Base-by-base conservation (phyloP, 1,284 basidiomycete species). In the Tilletia indica region DNA sequence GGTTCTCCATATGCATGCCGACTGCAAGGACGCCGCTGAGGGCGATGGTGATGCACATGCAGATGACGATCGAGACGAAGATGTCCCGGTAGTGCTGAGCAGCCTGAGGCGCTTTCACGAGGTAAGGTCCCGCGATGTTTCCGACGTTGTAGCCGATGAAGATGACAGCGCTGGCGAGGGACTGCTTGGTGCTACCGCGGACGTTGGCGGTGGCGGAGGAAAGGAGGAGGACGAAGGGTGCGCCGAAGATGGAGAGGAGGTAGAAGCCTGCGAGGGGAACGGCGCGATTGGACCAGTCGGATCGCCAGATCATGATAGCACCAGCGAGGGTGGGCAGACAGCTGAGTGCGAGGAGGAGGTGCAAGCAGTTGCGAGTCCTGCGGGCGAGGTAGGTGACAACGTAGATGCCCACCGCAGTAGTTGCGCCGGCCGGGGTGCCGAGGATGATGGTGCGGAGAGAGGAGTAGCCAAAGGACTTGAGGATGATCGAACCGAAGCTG, bases 191-290 rank as follows among this genome's bases (percentile, higher is more conserved):
- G 0, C 84, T 79, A 16, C 87, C 87, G 0, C 85, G 84, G 3
- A 86, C 83, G 76, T 87, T 87, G 42, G 85, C 82, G 1, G 85
- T 81, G 3, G 85, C 84, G 3, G 86, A 76, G 5, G 86, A 82
- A 34, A 87, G 83, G 67, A 87, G 83, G 9, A 86, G 79, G 34
- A 87, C 87, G 70, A 86, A 87, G 4, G 87, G 87, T 1, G 87
- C 86, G 2, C 87, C 87, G 72, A 87, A 87, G 21, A 84, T 82
- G n/a, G 84, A 79, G 19, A 80, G 73, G 16, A 87, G 81, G 72
- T 86, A 87, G 77, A 86, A 87, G 0, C 87, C 87, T 21, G 87
- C 86, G 14, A 88, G 76, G 0, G 87, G 87, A 0, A 86, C 83
- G 1, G 84, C 86, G 0, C 84, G 82, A 42, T 86, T 84, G 14